Conservation (phyloP, 192 early-diverging fungal genomes). For the Coemansia sp. region DNA sequence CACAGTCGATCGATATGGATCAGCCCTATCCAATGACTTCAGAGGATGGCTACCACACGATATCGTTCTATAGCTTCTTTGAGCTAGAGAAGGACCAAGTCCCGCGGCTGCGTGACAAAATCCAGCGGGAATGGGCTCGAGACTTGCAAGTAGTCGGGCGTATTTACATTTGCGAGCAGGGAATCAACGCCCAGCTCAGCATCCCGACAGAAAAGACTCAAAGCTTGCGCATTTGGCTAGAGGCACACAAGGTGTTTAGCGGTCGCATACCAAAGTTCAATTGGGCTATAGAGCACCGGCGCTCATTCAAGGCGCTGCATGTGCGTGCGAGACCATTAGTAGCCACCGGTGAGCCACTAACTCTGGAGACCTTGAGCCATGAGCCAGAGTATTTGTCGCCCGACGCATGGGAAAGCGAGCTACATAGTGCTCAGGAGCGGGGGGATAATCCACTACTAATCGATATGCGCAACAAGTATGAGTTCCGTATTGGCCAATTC, state of each 20-base stretch:
- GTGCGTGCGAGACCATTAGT: conserved; percentile 68
- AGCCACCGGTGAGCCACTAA: conserved; percentile 55
- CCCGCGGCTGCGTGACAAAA: conserved; percentile 14
- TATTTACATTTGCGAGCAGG: conserved; percentile 71
- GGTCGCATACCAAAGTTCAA: conserved; percentile 56
- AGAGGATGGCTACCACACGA: conserved; percentile 33
- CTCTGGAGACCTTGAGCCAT: conserved; percentile 57
- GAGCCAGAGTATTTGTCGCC: conserved; percentile 67
- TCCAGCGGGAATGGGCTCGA: conserved; percentile 36
- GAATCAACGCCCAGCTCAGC: conserved; percentile 79
- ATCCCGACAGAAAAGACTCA: conserved; percentile 57
- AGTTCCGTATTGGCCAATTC: conserved; percentile 70
- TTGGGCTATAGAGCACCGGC: conserved; percentile 61
- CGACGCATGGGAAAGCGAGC: conserved; percentile 63
- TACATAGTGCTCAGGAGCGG: conserved; percentile 15
- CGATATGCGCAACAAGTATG: conserved; percentile 82
- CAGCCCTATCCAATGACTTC: conserved; percentile 32
- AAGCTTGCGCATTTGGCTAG: conserved; percentile 57
- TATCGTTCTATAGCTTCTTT: conserved; percentile 53
- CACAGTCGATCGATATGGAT: conserved; percentile 36
- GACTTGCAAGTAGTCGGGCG: conserved; percentile 64
- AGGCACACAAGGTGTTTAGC: conserved; percentile 29
- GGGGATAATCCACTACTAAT: conserved; percentile 54
- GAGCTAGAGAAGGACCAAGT: not conserved
- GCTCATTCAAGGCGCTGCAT: conserved; percentile 64